phyloP scores from a whole-genome alignment of 441 rosid genomes.

The Viola pubescens region DNA sequence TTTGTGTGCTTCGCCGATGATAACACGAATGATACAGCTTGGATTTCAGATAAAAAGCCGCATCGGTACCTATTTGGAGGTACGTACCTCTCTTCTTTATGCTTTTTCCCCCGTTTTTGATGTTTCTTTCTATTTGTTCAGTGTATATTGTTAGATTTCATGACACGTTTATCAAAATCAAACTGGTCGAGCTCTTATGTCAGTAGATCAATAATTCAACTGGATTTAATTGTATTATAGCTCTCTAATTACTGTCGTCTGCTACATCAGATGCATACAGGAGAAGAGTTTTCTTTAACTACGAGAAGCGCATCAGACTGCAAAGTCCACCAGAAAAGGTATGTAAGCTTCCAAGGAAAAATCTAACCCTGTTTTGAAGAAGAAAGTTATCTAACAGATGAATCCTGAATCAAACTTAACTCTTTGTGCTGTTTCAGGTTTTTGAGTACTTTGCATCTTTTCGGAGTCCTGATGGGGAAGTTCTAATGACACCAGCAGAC shows the following conservation, averaged over 20 bases:
- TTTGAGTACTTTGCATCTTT: constrained; percentile 81
- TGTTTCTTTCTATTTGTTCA: neutral
- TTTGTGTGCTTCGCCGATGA: constrained; percentile 27
- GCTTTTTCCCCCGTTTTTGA: neutral
- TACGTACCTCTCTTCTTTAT: neutral
- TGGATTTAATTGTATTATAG: neutral
- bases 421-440: constrained; percentile 33
- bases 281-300: constrained; percentile 58
- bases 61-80: constrained; percentile 36
- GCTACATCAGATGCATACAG: constrained; percentile 41
- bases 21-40: constrained; percentile 7
- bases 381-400: no score
- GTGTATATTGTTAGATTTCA: neutral
- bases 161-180: neutral
- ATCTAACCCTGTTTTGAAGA: no score
- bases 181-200: neutral
- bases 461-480: constrained; percentile 45
- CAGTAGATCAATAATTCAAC: neutral
- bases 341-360: neutral
- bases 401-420: no score
- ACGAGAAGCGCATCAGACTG: constrained; percentile 51
- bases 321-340: constrained; percentile 66
- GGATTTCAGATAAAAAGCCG: constrained; percentile 10
- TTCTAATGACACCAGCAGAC: constrained; percentile 77
- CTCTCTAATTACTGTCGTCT: neutral